Evolutionary conservation across 2,329 filamentous ascomycete species (phyloP).

Genomic region (Penicillium freii): DNA sequence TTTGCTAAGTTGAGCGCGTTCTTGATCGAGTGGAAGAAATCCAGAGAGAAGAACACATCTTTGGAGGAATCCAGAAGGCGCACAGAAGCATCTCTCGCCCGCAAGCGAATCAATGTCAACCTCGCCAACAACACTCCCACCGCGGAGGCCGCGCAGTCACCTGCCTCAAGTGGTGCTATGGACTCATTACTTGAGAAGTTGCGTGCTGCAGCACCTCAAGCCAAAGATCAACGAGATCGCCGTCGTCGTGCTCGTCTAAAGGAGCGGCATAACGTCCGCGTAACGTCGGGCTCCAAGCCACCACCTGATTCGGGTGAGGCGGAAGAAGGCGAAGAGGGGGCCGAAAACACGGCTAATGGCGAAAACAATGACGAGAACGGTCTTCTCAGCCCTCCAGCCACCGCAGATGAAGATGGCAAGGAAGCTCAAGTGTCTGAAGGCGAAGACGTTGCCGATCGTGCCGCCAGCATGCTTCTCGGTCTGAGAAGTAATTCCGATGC

Average conservation of each 20-base stretch:
- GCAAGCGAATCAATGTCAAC: conserved; percentile 67
- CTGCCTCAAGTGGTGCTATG: conserved; percentile 84
- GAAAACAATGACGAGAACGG: conserved; percentile 43
- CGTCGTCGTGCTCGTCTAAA: conserved; percentile 83
- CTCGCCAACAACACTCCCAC: conserved; percentile 58
- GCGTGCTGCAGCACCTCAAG: conserved; percentile 85
- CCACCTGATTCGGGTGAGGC: conserved; percentile 64
- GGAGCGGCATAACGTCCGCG: conserved; percentile 83
- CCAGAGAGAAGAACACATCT: conserved; percentile 82
- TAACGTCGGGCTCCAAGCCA: conserved; percentile 86
- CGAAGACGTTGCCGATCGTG: conserved; percentile 80
- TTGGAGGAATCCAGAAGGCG: conserved; percentile 79
- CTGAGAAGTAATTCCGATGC: conserved; percentile 65
- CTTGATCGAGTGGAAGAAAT: conserved; percentile 93
- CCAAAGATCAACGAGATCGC: conserved; percentile 83
- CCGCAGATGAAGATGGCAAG: conserved; percentile 36
- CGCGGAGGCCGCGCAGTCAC: conserved; percentile 57
- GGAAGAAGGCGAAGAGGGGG: conserved; percentile 60
- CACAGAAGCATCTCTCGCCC: conserved; percentile 89
- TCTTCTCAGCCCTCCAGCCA: conserved; percentile 52
- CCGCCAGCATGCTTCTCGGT: conserved; percentile 78
- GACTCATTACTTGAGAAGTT: conserved; percentile 93
- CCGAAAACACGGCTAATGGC: conserved; percentile 31
- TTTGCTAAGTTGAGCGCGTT: conserved; percentile 91
- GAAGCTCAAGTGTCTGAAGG: conserved; percentile 48